A percentile compares a stretch with the other conserved stretches of the same genome.
These are phyloP conservation scores for Codiaeum variegatum DNA, from an alignment of 441 rosid species.

Conservation along the genomic window DNA sequence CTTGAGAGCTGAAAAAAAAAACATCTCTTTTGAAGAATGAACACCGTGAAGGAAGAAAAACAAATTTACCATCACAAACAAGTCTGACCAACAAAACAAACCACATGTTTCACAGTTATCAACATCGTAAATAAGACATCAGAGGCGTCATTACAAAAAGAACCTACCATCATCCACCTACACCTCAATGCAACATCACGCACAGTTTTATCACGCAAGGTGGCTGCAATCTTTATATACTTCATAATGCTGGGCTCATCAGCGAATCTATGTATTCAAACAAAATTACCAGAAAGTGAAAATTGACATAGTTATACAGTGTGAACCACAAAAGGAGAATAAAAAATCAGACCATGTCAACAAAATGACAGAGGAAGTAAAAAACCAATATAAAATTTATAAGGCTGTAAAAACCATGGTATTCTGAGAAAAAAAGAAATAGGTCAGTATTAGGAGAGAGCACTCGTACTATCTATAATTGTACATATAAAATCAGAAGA, in stretches of 20 bases:
- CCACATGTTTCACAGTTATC: background rate
- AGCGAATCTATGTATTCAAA: conserved; percentile 41
- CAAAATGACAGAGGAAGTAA: background rate
- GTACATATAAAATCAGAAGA: background rate
- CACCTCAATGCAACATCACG: conserved; percentile 99
- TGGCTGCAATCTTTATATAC: conserved; percentile 88
- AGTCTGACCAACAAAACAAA: background rate
- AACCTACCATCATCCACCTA: conserved; percentile 85
- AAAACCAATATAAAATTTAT: background rate
- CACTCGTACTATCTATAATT: background rate
- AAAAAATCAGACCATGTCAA: background rate
- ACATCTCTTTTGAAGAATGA: background rate
- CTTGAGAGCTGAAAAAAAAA: background rate
- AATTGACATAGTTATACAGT: background rate
- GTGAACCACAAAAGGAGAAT: background rate
- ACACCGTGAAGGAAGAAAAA: background rate
- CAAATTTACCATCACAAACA: background rate
- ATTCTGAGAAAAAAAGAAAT: background rate
- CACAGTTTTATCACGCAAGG: conserved; percentile 75
- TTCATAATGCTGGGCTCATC: conserved; percentile 77
- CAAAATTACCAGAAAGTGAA: background rate
- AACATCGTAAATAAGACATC: background rate
- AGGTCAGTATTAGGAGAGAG: background rate
- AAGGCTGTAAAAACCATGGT: background rate
- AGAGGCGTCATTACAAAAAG: conserved; percentile 14